A percentile compares a stretch with the other conserved stretches of the same genome.
Conservation (phyloP, 768 basidiomycete genomes). For the Russula virescens region DNA sequence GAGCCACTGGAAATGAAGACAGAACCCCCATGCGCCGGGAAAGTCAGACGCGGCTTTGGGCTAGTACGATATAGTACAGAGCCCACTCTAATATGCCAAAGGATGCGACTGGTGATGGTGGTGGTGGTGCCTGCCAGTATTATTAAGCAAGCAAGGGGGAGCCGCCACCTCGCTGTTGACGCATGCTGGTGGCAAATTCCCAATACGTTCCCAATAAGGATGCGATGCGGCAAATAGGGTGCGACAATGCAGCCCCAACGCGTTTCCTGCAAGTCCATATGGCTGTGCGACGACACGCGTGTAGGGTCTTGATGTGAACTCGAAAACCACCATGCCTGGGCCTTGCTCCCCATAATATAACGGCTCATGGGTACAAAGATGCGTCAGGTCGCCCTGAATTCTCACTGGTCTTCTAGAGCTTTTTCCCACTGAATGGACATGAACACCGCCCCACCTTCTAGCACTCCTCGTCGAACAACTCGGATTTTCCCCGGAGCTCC, state of each 20-base stretch:
- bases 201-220: neutral
- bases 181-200: slow-evolving; percentile 2
- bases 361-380: slow-evolving; percentile 9
- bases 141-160: neutral
- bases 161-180: neutral
- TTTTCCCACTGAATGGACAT: slow-evolving; percentile 19
- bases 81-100: too few species aligned
- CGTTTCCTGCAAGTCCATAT: slow-evolving; percentile 8
- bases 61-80: too few species aligned
- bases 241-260: slow-evolving; percentile 12
- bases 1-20: neutral
- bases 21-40: neutral
- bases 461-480: neutral
- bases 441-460: slow-evolving; percentile 2
- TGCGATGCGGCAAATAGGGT: too few species aligned
- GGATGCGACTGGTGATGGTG: too few species aligned
- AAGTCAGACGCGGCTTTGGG: too few species aligned
- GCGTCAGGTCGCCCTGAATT: neutral
- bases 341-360: slow-evolving; percentile 1
- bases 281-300: neutral
- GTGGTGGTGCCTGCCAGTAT: neutral
- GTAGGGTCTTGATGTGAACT: neutral
- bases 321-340: neutral
- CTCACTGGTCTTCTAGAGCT: neutral
- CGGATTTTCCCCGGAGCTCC: slow-evolving; percentile 19